Evolutionary conservation across 2,329 filamentous ascomycete species (phyloP).

Genomic region (Amauroascus verrucosus): DNA sequence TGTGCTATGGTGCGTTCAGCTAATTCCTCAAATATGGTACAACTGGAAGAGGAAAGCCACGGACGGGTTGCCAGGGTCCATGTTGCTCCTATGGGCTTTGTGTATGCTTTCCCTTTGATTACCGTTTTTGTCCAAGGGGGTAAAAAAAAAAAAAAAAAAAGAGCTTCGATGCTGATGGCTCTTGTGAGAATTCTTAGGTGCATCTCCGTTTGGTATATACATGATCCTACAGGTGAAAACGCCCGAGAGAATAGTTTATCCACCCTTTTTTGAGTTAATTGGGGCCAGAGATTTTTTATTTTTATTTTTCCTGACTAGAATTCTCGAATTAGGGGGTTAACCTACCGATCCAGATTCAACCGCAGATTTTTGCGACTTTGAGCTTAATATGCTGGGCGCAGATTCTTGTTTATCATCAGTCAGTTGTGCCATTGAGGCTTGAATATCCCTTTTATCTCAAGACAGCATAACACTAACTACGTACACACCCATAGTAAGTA

Average conservation of each 20-base stretch:
- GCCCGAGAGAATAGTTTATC: neutral
- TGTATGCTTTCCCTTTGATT: conserved; percentile 17
- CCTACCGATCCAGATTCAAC: conserved; percentile 45
- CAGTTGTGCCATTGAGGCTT: conserved; percentile 19
- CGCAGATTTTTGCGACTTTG: conserved; percentile 44
- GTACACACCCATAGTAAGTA: conserved; percentile 16
- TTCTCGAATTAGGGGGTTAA: conserved; percentile 40
- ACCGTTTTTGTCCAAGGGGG: neutral
- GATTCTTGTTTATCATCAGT: conserved; percentile 38
- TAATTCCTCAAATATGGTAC: conserved; percentile 46
- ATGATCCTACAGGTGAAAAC: conserved; percentile 41
- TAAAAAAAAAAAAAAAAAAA: too few species aligned
- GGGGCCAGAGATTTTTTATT: too few species aligned
- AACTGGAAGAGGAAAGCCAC: conserved; percentile 53
- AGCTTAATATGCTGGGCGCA: conserved; percentile 45
- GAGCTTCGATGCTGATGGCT: neutral
- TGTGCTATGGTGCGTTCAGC: conserved; percentile 29
- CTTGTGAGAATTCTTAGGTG: conserved; percentile 21
- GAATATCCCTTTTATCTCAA: conserved; percentile 2
- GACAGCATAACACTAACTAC: neutral
- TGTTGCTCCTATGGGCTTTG: conserved; percentile 55
- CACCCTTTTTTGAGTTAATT: neutral
- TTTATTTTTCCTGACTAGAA: neutral
- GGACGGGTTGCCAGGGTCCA: conserved; percentile 49
- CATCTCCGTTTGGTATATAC: conserved; percentile 44